A percentile compares a stretch with the other conserved stretches of the same genome.
Conservation (phyloP, 768 basidiomycete species). For the Mycena belliarum region DNA sequence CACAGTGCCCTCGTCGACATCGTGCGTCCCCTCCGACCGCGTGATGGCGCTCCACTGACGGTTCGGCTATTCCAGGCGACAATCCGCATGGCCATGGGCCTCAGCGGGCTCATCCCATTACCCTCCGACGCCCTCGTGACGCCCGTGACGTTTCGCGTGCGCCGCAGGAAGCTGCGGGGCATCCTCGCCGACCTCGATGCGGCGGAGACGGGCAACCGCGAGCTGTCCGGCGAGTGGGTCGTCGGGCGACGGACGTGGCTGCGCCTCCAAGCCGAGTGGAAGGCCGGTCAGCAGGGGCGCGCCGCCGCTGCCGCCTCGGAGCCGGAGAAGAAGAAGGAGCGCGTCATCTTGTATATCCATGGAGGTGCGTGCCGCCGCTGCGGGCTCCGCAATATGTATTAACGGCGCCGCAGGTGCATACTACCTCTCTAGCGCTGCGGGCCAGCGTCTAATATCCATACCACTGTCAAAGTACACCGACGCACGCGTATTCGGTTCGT, state of each 20-base stretch:
- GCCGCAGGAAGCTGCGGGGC: constrained; percentile 69
- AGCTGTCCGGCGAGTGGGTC: constrained; percentile 95
- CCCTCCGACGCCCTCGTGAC: constrained; percentile 94
- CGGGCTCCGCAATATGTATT: neutral
- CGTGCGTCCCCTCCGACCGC: constrained; percentile 38
- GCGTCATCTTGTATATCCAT: constrained; percentile 91
- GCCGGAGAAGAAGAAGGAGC: constrained; percentile 56
- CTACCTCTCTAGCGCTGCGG: constrained; percentile 88
- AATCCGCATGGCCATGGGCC: constrained; percentile 66
- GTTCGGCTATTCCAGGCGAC: too few relatives aligned
- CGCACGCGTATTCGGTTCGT: constrained; percentile 77
- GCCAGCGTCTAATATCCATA: constrained; percentile 88
- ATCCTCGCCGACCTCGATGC: constrained; percentile 77
- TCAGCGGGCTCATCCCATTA: constrained; percentile 81
- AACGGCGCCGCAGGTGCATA: constrained; percentile 70
- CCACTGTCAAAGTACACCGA: constrained; percentile 87
- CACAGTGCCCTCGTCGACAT: constrained; percentile 87
- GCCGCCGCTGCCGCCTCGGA: constrained; percentile 24
- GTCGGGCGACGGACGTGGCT: constrained; percentile 93
- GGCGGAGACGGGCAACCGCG: constrained; percentile 72
- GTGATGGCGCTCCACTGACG: too few relatives aligned
- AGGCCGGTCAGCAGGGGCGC: constrained; percentile 38
- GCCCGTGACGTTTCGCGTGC: constrained; percentile 88
- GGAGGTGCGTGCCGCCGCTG: constrained; percentile 49
- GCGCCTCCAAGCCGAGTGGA: constrained; percentile 81